phyloP scores from a whole-genome alignment of 208 protist species.

The Leishmania gerbilli region DNA sequence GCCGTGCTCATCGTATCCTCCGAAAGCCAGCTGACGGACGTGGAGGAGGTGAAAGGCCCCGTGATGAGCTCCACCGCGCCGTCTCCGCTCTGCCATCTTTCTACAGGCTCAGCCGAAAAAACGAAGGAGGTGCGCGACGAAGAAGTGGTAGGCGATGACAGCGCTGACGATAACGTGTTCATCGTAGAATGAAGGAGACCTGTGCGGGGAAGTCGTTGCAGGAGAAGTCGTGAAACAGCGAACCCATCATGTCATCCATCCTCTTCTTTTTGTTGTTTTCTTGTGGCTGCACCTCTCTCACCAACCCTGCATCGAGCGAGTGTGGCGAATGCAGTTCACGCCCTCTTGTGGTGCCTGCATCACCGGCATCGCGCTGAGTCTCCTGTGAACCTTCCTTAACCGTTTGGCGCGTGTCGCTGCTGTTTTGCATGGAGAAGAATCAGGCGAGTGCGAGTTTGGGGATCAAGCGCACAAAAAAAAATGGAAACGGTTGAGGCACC shows the following conservation, averaged over 20 bases:
- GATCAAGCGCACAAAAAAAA: neutral
- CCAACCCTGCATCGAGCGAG: too few relatives aligned
- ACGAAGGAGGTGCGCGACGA: neutral
- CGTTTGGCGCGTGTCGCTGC: neutral
- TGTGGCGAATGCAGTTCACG: too few relatives aligned
- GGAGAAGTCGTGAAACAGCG: neutral
- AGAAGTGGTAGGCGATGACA: neutral
- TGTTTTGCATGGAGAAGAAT: neutral
- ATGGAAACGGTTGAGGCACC: neutral
- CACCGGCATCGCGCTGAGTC: too few relatives aligned
- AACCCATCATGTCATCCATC: neutral
- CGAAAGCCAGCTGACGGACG: conserved; percentile 6
- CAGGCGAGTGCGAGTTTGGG: neutral
- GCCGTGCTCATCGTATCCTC: conserved; percentile 22
- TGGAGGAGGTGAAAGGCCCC: neutral
- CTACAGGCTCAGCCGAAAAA: neutral
- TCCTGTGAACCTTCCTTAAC: too few relatives aligned
- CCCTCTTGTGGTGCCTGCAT: too few relatives aligned
- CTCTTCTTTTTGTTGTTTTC: too few relatives aligned
- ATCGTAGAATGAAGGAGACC: conserved; percentile 25
- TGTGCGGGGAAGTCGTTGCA: neutral
- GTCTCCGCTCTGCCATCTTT: neutral
- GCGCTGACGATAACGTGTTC: conserved; percentile 26
- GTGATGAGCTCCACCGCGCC: neutral
- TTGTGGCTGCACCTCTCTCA: neutral